Evolutionary conservation across 208 protist species (phyloP).

Genomic region (Acanthamoeba culbertsoni): DNA sequence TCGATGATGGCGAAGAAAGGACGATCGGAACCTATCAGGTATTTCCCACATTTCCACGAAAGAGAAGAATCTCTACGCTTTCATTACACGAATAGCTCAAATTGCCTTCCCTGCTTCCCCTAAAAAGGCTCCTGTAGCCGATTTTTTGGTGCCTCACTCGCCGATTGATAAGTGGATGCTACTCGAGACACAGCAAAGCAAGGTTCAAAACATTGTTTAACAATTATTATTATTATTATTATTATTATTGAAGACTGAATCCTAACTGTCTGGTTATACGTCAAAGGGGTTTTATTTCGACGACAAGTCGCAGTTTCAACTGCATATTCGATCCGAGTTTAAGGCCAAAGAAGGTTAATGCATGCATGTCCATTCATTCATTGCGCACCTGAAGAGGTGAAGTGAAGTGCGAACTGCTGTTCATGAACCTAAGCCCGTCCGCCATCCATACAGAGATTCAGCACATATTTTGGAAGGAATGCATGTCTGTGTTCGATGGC

Average conservation of each 20-base stretch:
- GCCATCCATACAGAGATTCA: constrained; percentile 42
- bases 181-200: background rate
- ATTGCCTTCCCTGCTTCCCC: background rate
- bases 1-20: background rate
- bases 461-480: constrained; percentile 48
- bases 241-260: too few relatives aligned
- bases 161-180: background rate
- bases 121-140: background rate
- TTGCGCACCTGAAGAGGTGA: too few relatives aligned
- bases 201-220: background rate
- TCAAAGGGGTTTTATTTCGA: constrained; percentile 2
- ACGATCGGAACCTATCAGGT: constrained; percentile 15
- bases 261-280: background rate
- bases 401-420: too few relatives aligned
- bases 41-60: too few relatives aligned
- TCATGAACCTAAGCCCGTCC: too few relatives aligned
- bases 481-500: constrained; percentile 4
- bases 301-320: background rate
- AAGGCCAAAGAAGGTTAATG: constrained; percentile 29
- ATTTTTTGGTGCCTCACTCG: background rate
- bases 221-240: too few relatives aligned
- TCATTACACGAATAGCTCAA: too few relatives aligned
- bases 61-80: background rate
- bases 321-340: background rate
- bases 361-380: too few relatives aligned